Evolutionary conservation across 1,284 basidiomycete species (phyloP), one percentile per base, ranked within the genome.

Genomic region (Malassezia cuniculi): DNA sequence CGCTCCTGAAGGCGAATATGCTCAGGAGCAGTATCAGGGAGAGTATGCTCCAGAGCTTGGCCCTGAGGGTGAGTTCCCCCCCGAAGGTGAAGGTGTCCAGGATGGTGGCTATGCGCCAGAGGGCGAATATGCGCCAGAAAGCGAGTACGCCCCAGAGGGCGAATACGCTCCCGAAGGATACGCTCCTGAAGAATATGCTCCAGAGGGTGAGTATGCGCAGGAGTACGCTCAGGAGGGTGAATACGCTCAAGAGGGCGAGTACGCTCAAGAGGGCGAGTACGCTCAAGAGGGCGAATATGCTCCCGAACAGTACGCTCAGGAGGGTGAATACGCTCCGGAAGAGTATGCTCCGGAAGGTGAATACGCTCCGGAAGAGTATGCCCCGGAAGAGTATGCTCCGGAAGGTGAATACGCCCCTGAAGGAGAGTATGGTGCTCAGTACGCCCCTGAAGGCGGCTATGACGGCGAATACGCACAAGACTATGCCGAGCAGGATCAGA

Each of bases 131-230:
- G 4, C 26, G 6, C 28, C 14, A 6, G 16, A 17, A 7, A 6
- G 18, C 8, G 20, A 18, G 12, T 18, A 16, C 27, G 24, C 19
- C 6, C 6, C 16, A 6, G 20, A 11, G 6, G 22, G 11, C 10
- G 21, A 15, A 3, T 10, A 26, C 15, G 20, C 14, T 12, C 14
- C 4, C 25, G 33, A 24, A 22, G n/a, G 27, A 19, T 32, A 17
- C 3, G 24, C 39, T 18, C 17, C 26, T 25, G n/a, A 19, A 32
- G 68, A 66, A n/a, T n/a, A n/a, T n/a, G n/a, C n/a, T n/a, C n/a
- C n/a, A n/a, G 31, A 14, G 11, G 18, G 34, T 16, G 15, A 31
- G 16, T 29, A 21, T 20, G 30, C 25, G 2, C 27, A 19, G 22
- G 31, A 11, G 18, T 16, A 32, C 32, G 34, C 34, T 29, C 27